These are phyloP conservation scores for Pholiota microspora DNA, from an alignment of 768 basidiomycete genomes.

Conservation along the genomic window DNA sequence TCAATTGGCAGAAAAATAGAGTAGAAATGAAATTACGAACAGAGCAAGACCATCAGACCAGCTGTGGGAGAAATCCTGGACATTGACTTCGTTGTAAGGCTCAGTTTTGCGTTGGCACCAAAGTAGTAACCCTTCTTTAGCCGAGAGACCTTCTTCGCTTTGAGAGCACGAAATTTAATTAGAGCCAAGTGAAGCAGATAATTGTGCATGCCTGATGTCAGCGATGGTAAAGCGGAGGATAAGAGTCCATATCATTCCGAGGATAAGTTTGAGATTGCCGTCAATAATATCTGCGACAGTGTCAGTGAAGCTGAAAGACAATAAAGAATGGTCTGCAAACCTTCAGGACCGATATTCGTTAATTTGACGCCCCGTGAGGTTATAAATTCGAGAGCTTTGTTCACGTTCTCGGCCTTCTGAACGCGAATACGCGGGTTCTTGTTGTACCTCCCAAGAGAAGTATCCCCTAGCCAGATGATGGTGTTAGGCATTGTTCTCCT, in stretches of 20 bases:
- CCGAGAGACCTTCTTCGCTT: slow-evolving; percentile 98
- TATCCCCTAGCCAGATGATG: slow-evolving; percentile 56
- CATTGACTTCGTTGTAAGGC: slow-evolving; percentile 87
- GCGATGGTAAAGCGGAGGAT: slow-evolving; percentile 98
- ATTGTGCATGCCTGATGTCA: slow-evolving; percentile 79
- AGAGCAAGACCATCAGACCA: slow-evolving; percentile 96
- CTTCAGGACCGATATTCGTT: slow-evolving; percentile 97
- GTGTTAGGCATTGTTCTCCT: neutral
- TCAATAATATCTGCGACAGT: slow-evolving; percentile 84
- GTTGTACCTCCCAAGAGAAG: slow-evolving; percentile 94
- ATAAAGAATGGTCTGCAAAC: slow-evolving; percentile 32
- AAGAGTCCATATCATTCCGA: slow-evolving; percentile 99
- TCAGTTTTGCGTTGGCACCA: slow-evolving; percentile 99
- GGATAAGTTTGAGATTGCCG: slow-evolving; percentile 95
- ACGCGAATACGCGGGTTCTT: slow-evolving; percentile 86
- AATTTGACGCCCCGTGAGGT: slow-evolving; percentile 90
- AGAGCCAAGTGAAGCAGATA: neutral
- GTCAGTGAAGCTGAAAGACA: neutral
- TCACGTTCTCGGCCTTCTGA: slow-evolving; percentile 98
- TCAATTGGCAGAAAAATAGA: slow-evolving; percentile 9
- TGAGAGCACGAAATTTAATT: slow-evolving; percentile 12
- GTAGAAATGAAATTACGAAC: slow-evolving; percentile 46
- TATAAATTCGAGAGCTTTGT: slow-evolving; percentile 95
- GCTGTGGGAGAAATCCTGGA: slow-evolving; percentile 89
- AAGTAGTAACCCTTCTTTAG: slow-evolving; percentile 93